Base-by-base conservation (phyloP, 495 filamentous ascomycete genomes). In the Margaritispora aquatica region DNA sequence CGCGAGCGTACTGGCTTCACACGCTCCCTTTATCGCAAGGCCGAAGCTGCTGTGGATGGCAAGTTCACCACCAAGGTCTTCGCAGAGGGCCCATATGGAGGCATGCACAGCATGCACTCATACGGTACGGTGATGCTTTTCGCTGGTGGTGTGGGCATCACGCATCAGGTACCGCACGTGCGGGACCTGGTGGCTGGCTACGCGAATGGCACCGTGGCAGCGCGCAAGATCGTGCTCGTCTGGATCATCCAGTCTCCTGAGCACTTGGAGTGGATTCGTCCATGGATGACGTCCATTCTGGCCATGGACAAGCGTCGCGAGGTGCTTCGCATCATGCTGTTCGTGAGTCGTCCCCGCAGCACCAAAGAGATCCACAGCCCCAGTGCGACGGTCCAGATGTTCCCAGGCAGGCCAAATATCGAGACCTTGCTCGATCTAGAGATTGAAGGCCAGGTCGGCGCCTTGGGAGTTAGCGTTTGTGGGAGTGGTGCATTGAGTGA, bases 221-320 rank as follows among this genome's bases (percentile, higher is more conserved):
- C 87, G 0, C 84, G 85, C 46, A 85, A 87, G 59, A 79, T 97
- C 61, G 78, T 94, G 15, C 80, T 98, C 4, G 84, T 96, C 50
- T 98, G 94, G 94, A 85, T 87, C 48, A 89, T 98, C 54, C 89
- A 93, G 63, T 88, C 79, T 41, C 88, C 87, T 23, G 93, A 97
- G 56, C 88, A 92, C 62, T 80, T 98, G 24, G 85, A 92, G 67
- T 98, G 94, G 94, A 89, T 97, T 44, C 82, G 89, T 7, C 83
- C 87, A 8, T 98, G 89, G 89, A 98, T 98, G 94, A 93, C 96
- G 60, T 79, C 89, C 68, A 93, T 97, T 60, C 80, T 98, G 34
- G 82, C 82, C 1, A 88, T 97, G 77, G 88, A 91, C 9, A 80
- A 79, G 49, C 84, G 94, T 0, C 82, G 91, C 24, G 89, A 97